These are phyloP conservation scores for Vaccinium myrtillus DNA, from an alignment of 148 eudicot species.

Conservation along the genomic window DNA sequence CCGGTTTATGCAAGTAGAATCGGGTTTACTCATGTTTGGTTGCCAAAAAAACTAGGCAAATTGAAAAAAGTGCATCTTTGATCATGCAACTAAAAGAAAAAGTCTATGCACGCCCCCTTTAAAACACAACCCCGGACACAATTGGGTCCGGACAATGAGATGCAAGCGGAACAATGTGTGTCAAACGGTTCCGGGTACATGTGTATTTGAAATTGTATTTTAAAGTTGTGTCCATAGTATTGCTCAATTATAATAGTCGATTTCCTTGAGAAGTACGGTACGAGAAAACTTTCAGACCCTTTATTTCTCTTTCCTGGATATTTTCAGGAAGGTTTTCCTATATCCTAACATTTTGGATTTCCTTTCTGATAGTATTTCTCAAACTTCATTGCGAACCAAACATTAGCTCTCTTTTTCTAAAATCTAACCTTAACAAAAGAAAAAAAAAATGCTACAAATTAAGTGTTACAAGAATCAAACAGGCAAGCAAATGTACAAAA, in stretches of 20 bases:
- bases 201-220: too few species aligned
- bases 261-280: not conserved
- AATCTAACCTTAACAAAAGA: not conserved
- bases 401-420: not conserved
- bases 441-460: not conserved
- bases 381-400: not conserved
- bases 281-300: too few species aligned
- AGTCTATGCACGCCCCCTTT: too few species aligned
- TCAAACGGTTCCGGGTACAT: too few species aligned
- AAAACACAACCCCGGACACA: too few species aligned
- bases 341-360: too few species aligned
- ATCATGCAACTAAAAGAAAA: not conserved
- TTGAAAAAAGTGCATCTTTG: not conserved
- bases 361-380: not conserved
- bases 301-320: too few species aligned
- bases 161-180: too few species aligned
- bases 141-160: too few species aligned
- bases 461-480: not conserved
- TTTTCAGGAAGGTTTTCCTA: too few species aligned
- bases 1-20: not conserved
- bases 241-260: too few species aligned
- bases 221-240: too few species aligned
- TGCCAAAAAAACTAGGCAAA: not conserved
- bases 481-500: not conserved
- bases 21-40: not conserved